A percentile compares a stretch with the other conserved stretches of the same genome.
These are phyloP conservation scores for Populus hybrid DNA, from an alignment of 441 rosid genomes.

Conservation along the genomic window DNA sequence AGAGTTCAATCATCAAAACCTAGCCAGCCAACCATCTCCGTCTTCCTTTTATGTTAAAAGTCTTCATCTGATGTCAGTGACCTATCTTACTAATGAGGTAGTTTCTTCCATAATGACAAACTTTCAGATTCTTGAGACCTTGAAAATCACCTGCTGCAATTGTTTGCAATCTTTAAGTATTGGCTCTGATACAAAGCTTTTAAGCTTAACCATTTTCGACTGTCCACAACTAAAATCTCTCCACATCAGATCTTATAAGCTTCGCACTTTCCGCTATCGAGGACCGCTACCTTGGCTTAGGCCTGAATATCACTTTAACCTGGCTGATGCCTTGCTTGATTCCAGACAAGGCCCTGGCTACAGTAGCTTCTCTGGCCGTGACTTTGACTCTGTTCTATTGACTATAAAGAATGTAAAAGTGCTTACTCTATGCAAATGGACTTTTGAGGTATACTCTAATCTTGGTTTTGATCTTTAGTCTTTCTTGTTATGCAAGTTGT, in stretches of 20 bases:
- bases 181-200: conserved; percentile 43
- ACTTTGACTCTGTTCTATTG: conserved; percentile 38
- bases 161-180: conserved; percentile 42
- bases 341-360: conserved; percentile 43
- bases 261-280: conserved; percentile 33
- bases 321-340: conserved; percentile 47
- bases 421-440: conserved; percentile 60
- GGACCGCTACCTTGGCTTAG: conserved; percentile 45
- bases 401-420: conserved; percentile 51
- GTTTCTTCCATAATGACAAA: conserved; percentile 46
- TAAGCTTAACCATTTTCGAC: conserved; percentile 40
- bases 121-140: conserved; percentile 43
- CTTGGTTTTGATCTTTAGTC: background rate
- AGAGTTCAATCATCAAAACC: conserved; percentile 27
- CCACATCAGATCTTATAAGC: conserved; percentile 43
- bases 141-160: conserved; percentile 43
- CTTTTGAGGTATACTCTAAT: conserved; percentile 40
- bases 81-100: conserved; percentile 35
- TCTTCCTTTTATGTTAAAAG: conserved; percentile 42
- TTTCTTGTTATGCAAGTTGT: background rate
- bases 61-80: conserved; percentile 44
- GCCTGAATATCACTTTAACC: conserved; percentile 53
- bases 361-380: conserved; percentile 22
- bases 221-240: conserved; percentile 40
- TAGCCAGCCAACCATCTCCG: conserved; percentile 14